phyloP scores from a whole-genome alignment of 129 eudicot genomes.

The Escallonia rubra region DNA sequence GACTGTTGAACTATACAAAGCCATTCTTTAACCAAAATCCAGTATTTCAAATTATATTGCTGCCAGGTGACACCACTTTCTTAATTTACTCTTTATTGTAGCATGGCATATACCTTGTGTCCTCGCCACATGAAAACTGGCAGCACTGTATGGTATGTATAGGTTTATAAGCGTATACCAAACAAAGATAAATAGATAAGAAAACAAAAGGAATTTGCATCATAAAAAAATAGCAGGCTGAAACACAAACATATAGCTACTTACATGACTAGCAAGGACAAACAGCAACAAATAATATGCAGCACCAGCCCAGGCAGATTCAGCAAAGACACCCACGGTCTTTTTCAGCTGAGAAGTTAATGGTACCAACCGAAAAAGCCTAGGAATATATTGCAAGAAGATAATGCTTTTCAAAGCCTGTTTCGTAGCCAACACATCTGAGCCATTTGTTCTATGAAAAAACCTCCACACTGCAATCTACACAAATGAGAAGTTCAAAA shows the following conservation, averaged over 20 bases:
- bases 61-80: background rate
- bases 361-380: constrained; percentile 69
- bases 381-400: constrained; percentile 66
- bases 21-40: background rate
- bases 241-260: constrained; percentile 21
- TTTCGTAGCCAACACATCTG: constrained; percentile 75
- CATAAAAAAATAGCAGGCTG: background rate
- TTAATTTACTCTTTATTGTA: background rate
- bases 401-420: constrained; percentile 49
- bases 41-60: background rate
- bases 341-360: constrained; percentile 72
- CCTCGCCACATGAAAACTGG: background rate
- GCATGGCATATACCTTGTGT: background rate
- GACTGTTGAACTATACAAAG: too few species aligned
- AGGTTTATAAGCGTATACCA: background rate
- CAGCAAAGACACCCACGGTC: constrained; percentile 83
- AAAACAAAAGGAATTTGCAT: constrained; percentile 5
- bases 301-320: constrained; percentile 97
- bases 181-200: background rate
- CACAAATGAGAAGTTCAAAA: constrained; percentile 1
- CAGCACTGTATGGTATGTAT: background rate
- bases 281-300: constrained; percentile 83
- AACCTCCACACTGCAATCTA: constrained; percentile 89
- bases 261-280: constrained; percentile 90
- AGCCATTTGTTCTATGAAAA: constrained; percentile 40